A percentile compares a stretch with the other conserved stretches of the same genome.
phyloP scores from a whole-genome alignment of 2,329 filamentous ascomycete species.

The Neofusicoccum laricinum region DNA sequence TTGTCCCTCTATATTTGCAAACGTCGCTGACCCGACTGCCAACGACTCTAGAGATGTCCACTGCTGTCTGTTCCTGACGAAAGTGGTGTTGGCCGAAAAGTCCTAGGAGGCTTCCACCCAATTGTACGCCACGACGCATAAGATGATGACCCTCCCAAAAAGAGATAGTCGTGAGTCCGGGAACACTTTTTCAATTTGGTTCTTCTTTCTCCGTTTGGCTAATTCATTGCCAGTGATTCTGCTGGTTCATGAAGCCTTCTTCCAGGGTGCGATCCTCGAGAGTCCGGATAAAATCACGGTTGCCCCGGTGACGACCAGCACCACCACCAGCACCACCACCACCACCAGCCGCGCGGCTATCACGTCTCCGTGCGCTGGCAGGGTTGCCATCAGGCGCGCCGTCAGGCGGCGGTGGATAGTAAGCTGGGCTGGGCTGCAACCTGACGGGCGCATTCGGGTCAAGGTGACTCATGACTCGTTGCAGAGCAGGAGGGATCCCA shows the following conservation, averaged over 20 bases:
- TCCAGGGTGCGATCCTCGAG: constrained; percentile 92
- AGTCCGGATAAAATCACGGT: constrained; percentile 90
- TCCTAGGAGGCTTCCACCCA: constrained; percentile 5
- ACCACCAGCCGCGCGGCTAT: constrained; percentile 64
- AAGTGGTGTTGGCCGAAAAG: neutral
- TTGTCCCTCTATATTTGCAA: neutral
- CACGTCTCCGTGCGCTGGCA: constrained; percentile 67
- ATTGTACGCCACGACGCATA: constrained; percentile 2
- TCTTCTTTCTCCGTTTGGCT: neutral
- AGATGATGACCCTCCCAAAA: constrained; percentile 3
- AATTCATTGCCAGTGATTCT: constrained; percentile 64
- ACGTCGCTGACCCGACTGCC: neutral
- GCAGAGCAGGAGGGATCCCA: constrained; percentile 87
- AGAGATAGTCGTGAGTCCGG: neutral
- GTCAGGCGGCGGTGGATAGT: constrained; percentile 90
- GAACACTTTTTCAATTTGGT: neutral
- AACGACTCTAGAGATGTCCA: neutral
- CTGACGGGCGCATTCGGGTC: constrained; percentile 93
- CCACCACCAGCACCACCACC: constrained; percentile 51
- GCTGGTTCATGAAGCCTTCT: constrained; percentile 76
- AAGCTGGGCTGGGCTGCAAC: constrained; percentile 90
- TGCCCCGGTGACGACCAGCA: constrained; percentile 51
- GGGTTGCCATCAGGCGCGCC: constrained; percentile 67
- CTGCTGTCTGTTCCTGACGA: neutral
- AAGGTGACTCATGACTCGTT: constrained; percentile 91